Evolutionary conservation across 2,329 filamentous ascomycete genomes (phyloP).

Genomic region (Calonectria montana): DNA sequence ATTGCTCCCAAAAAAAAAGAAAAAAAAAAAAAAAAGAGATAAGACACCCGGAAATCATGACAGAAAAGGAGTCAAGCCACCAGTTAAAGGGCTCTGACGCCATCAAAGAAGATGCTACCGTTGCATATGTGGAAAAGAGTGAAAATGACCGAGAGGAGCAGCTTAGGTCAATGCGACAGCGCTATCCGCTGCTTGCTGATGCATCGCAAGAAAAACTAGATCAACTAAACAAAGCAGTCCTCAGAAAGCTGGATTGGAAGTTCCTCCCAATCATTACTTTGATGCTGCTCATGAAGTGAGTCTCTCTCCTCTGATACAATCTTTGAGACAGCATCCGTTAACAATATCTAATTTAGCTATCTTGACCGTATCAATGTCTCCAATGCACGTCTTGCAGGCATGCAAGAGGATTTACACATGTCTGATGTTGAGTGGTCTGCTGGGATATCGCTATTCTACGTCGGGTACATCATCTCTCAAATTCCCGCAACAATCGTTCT

Average conservation of each 20-base stretch:
- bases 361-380: conserved; percentile 63
- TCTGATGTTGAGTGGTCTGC: conserved; percentile 50
- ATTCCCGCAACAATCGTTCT: conserved; percentile 58
- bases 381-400: conserved; percentile 51
- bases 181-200: conserved; percentile 16
- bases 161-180: conserved; percentile 4
- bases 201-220: conserved; percentile 30
- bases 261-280: conserved; percentile 39
- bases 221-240: conserved; percentile 34
- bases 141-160: neutral
- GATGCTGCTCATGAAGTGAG: conserved; percentile 43
- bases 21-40: neutral
- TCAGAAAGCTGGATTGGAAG: conserved; percentile 39
- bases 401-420: conserved; percentile 50
- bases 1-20: neutral
- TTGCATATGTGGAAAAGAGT: neutral
- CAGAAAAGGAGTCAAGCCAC: neutral
- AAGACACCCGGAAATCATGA: neutral
- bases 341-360: conserved; percentile 48
- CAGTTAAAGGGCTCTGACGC: neutral
- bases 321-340: neutral
- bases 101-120: neutral
- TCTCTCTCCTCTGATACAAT: neutral
- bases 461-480: conserved; percentile 58
- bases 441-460: conserved; percentile 56